Evolutionary conservation across 2,329 filamentous ascomycete genomes (phyloP), one percentile per base, ranked within the genome.

Genomic region (Sphaerulina vaccinii): DNA sequence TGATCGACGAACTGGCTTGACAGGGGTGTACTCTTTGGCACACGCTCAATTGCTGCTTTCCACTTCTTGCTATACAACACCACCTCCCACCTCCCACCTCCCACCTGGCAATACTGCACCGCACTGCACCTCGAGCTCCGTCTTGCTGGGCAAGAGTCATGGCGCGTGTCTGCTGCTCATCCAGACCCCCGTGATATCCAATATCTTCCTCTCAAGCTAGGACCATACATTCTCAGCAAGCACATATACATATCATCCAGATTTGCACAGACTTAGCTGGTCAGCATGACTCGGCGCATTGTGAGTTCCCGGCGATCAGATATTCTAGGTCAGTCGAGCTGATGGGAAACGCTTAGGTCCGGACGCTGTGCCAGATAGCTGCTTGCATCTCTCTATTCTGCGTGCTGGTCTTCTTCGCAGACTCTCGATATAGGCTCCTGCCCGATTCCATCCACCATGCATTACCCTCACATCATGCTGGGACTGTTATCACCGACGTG

Each of bases 341-440:
- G 18, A 39, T 21, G 56, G 33, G 18, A 11, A 23, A 21, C 38
- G n/a, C n/a, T 40, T 23, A 61, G 58, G 50, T 95, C 89, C 74
- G 76, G 59, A 90, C 90, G 58, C 81, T 86, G 66, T 77, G 87
- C 68, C 89, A 96, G 79, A 82, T 93, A 66, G 76, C 80, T 58
- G 76, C 83, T 51, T 77, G 90, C 51, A 77, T 82, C 50, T 68
- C 81, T 60, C 75, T 90, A 65, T 64, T 73, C 62, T 81, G 86
- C 61, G 76, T 92, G 61, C 67, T 91, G 63, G 72, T 92, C 64
- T 84, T 92, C 70, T 80, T 95, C 70, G 84, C 96, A 75, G 91
- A 96, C 73, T 88, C 85, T 66, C 88, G 87, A 68, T 95, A 93
- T 75, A 82, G 88, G 61, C 87, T 96, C 54, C 83, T 96, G 29